phyloP scores from a whole-genome alignment of 139 green algal genomes.

The Trebouxia sp. region DNA sequence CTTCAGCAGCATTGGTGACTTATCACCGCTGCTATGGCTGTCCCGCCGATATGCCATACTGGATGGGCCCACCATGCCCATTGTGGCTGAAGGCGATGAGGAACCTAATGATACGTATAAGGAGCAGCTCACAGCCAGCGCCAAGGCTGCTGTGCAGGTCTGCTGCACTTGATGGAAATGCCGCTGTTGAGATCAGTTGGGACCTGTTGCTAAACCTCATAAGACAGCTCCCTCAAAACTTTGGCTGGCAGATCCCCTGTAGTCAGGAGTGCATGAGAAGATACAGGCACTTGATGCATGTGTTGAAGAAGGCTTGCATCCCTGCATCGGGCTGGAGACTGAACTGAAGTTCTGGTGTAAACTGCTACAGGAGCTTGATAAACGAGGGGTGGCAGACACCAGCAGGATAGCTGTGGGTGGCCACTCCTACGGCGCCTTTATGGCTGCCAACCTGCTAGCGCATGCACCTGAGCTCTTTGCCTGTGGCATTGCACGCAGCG shows the following conservation, averaged over 20 bases:
- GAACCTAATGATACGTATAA: constrained; percentile 98
- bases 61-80: constrained; percentile 91
- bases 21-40: constrained; percentile 89
- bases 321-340: too few species aligned
- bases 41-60: constrained; percentile 90
- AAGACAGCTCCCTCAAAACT: too few species aligned
- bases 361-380: constrained; percentile 63
- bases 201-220: too few species aligned
- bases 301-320: too few species aligned
- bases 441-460: constrained; percentile 86
- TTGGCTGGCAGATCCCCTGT: too few species aligned
- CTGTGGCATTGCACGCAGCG: constrained; percentile 81
- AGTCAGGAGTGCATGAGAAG: too few species aligned
- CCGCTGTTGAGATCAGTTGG: too few species aligned
- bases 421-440: constrained; percentile 93
- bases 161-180: too few species aligned
- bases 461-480: constrained; percentile 90
- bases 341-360: too few species aligned
- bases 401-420: constrained; percentile 84
- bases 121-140: constrained; percentile 87
- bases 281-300: too few species aligned
- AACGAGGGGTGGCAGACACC: constrained; percentile 77
- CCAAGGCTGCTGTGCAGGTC: constrained; percentile 71
- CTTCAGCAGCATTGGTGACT: constrained; percentile 85
- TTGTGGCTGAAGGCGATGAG: constrained; percentile 73